These are phyloP conservation scores for Rutstroemia sp. DNA, from an alignment of 2,329 filamentous ascomycete species.

Conservation along the genomic window DNA sequence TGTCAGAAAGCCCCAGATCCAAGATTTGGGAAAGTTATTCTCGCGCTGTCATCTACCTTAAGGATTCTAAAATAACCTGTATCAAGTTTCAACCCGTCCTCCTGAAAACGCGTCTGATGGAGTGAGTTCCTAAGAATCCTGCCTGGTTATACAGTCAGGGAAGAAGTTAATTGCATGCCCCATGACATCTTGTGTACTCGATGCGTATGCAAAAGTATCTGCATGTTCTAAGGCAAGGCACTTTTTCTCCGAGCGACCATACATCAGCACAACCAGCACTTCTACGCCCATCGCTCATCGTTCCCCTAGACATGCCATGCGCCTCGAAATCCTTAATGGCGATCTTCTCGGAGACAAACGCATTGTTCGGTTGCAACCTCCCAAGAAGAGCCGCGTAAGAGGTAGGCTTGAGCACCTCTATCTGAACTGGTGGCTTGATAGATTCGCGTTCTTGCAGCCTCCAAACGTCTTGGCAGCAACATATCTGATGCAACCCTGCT, in stretches of 20 bases:
- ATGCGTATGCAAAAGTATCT: no score
- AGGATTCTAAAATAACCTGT: neutral
- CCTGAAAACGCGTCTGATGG: neutral
- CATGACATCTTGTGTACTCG: no score
- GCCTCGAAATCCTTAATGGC: neutral
- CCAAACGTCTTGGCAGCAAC: slow-evolving; percentile 7
- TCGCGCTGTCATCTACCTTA: neutral
- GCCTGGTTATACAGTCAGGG: no score
- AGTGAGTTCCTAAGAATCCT: no score
- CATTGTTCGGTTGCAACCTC: neutral
- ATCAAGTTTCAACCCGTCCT: neutral
- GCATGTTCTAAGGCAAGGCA: no score
- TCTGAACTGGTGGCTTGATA: neutral
- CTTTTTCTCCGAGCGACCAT: no score
- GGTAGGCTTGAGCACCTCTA: no score
- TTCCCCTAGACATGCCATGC: no score
- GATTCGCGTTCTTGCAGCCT: slow-evolving; percentile 7
- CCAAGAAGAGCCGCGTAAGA: neutral
- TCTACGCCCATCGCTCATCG: no score
- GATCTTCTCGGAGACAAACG: neutral
- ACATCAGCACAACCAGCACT: no score
- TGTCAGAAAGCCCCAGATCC: neutral
- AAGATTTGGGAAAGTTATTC: neutral
- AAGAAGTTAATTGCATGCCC: no score
- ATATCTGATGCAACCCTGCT: neutral